Evolutionary conservation across 164 flowering plant species (phyloP).

Genomic region (Vitis rupestris): DNA sequence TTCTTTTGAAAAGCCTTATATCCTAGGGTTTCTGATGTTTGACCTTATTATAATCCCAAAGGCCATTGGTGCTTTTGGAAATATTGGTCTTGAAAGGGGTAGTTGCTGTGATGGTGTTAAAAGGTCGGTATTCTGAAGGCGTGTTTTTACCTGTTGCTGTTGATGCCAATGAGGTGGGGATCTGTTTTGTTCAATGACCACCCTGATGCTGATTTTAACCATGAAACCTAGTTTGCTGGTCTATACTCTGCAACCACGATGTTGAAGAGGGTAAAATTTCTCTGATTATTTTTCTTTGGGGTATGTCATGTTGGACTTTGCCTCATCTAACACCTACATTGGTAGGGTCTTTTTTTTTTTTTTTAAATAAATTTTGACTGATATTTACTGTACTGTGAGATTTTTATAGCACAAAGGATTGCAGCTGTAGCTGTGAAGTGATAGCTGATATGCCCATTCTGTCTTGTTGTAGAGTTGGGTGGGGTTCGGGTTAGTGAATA

Average conservation of each 20-base stretch:
- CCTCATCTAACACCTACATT: not conserved
- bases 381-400: slow-evolving; percentile 20
- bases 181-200: slow-evolving; percentile 1
- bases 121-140: slow-evolving; percentile 15
- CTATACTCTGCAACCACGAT: slow-evolving; percentile 11
- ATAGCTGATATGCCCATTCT: slow-evolving; percentile 18
- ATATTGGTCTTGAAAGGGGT: slow-evolving; percentile 11
- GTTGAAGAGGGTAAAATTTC: slow-evolving; percentile 9
- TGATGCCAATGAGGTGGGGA: slow-evolving; percentile 19
- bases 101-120: slow-evolving; percentile 27
- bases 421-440: slow-evolving; percentile 25
- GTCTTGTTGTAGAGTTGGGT: slow-evolving; percentile 4
- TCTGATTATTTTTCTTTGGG: slow-evolving; percentile 13
- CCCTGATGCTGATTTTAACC: slow-evolving; percentile 3
- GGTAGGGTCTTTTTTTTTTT: no score
- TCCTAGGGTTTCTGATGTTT: slow-evolving; percentile 10
- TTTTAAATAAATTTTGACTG: not conserved
- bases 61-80: not conserved
- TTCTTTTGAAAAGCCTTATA: slow-evolving; percentile 1
- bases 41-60: slow-evolving; percentile 6
- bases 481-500: slow-evolving; percentile 4
- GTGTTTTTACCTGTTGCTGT: slow-evolving; percentile 23
- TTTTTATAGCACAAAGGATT: slow-evolving; percentile 17
- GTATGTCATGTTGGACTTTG: not conserved
- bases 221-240: slow-evolving; percentile 10